Percentiles rank a stretch among this genome's conserved stretches.
Conservation (phyloP, 2,329 filamentous ascomycete genomes). For the Whalleya microplaca region DNA sequence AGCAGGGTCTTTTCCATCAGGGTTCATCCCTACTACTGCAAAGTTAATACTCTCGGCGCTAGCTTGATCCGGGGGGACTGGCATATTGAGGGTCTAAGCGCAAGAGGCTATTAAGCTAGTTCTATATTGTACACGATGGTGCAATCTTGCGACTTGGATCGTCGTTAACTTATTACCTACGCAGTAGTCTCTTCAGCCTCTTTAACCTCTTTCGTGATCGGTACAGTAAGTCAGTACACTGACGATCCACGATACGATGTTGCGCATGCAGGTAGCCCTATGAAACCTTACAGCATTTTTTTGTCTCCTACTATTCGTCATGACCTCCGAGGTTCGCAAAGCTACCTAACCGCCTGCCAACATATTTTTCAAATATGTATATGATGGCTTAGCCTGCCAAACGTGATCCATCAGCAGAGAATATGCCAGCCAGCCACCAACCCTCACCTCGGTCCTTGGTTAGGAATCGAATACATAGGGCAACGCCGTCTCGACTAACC, state of each 20-base stretch:
- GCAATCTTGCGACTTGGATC: conserved; percentile 9
- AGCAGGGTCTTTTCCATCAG: conserved; percentile 9
- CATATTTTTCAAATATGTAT: background rate
- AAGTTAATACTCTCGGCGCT: background rate
- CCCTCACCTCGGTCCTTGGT: conserved; percentile 17
- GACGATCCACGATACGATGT: background rate
- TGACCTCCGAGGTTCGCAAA: background rate
- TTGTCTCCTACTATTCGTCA: background rate
- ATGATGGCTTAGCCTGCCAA: background rate
- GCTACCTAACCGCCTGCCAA: background rate
- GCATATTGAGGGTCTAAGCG: background rate
- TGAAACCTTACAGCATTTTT: background rate
- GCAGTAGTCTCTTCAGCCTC: conserved; percentile 14
- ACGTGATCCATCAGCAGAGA: conserved; percentile 4
- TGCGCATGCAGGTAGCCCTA: background rate
- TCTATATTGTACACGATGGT: background rate
- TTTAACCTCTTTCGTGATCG: conserved; percentile 4
- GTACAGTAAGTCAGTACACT: background rate
- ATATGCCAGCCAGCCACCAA: conserved; percentile 1
- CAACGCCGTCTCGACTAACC: conserved; percentile 10
- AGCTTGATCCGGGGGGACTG: background rate
- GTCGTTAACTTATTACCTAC: conserved; percentile 3
- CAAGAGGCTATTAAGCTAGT: background rate
- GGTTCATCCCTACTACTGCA: background rate
- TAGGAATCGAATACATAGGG: conserved; percentile 13